Percentiles rank a stretch among this genome's conserved stretches.
Conservation (phyloP, 768 basidiomycete species). For the Ephemerocybe angulata region DNA sequence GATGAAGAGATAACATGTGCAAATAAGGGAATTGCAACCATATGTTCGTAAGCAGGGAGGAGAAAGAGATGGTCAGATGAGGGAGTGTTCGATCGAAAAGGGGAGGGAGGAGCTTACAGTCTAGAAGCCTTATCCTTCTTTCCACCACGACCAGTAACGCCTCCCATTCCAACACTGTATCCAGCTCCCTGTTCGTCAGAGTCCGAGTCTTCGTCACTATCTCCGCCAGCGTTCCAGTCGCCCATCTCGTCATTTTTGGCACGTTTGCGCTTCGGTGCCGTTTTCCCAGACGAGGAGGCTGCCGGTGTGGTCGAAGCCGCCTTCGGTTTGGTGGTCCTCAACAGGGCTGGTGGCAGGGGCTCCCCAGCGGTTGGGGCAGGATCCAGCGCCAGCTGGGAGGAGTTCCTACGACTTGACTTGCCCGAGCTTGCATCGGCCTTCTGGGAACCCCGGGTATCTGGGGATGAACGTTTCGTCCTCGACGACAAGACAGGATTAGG, state of each 20-base stretch:
- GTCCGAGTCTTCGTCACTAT: conserved; percentile 38
- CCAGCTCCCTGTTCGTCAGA: conserved; percentile 31
- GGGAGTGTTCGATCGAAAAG: background rate
- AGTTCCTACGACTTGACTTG: no score
- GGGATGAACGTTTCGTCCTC: no score
- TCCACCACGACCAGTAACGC: conserved; percentile 35
- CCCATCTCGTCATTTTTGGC: conserved; percentile 17
- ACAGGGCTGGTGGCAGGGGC: no score
- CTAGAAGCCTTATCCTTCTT: conserved; percentile 28
- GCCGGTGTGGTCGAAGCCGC: no score
- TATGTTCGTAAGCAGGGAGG: no score
- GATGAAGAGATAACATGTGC: background rate
- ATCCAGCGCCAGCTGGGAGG: no score
- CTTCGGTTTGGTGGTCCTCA: no score
- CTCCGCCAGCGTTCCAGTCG: conserved; percentile 22
- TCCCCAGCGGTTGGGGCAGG: no score
- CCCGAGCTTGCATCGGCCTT: no score
- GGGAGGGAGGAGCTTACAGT: conserved; percentile 34
- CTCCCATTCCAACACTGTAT: conserved; percentile 46
- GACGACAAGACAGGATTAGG: no score
- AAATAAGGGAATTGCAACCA: background rate
- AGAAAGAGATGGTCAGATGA: background rate
- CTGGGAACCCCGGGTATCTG: no score
- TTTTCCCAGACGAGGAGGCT: no score
- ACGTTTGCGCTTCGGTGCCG: conserved; percentile 22